Base-by-base conservation (phyloP, 176 grass and related monocot species). In the Oryza brachyantha region DNA sequence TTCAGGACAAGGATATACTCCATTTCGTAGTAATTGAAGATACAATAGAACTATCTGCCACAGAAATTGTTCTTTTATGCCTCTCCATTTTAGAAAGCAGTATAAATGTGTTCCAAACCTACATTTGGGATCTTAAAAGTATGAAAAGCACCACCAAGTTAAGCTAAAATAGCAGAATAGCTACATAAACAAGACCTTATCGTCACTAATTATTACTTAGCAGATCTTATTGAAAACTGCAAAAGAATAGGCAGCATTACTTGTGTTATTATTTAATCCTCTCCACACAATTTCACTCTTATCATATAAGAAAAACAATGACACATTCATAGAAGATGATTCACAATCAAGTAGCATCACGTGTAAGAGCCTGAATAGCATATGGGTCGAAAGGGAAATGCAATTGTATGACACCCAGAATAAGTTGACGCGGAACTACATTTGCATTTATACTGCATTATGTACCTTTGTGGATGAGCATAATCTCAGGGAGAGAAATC, bases 341-440 rank as follows among this genome's bases (percentile, higher is more conserved):
- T 24, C 12, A 27, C 55, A 70, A 36, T 84, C 42, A 27, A 84
- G 86, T 77, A 84, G 77, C 26, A 59, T 70, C 81, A 81, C 77
- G 27, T 84, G 81, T 84, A 70, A 19, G 58, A 72, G 37, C 52
- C 42, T 72, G 76, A 25, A 57, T 57, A 64, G 21, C 65, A 85
- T 26, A 76, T 81, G 82, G 37, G 55, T 26, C n/a, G 70, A 89
- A 70, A 89, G 66, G 36, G 65, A 81, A 75, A 71, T 71, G 41
- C 36, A 63, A 88, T 43, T 37, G 43, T 16, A 63, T 76, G 64
- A 35, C 28, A 19, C 57, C 54, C 6, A 35, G 29, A 62, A 79
- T 54, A 71, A 57, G 64, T 36, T 37, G 81, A 80, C 29, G 11
- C 4, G 8, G 27, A 81, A 26, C 72, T 65, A 45, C 58, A 46